Evolutionary conservation across 1,284 basidiomycete genomes (phyloP), one percentile per base, ranked within the genome.

Genomic region (Tilletia indica): DNA sequence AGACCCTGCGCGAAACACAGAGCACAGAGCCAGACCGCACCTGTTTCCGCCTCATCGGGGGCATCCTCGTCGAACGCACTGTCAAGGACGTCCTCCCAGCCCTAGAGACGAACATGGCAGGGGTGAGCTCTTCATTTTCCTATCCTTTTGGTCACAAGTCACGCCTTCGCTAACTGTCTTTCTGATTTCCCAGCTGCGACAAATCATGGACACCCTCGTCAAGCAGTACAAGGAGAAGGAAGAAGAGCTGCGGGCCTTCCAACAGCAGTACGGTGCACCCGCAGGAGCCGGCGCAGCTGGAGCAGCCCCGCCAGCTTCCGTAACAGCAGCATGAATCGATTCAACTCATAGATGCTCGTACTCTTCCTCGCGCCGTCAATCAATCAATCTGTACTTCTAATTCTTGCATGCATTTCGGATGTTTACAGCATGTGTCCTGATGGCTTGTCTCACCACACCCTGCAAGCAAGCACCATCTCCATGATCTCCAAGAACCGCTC

Each of bases 31-130:
- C 96, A 34, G 88, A 90, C 82, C 90, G 97, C 73, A 94, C 93
- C 86, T 99, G 97, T 86, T 99, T 98, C 86, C 90, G 97, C 67
- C 88, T 99, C 77, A 92, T 99, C 74, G 97, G 97, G 12, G 97
- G 96, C 39, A 91, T 97, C 2, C 89, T 99, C 9, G 95, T 98
- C 36, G 94, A 99, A 85, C 89, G 95, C 66, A 98, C 94, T 0
- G 97, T 99, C 63, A 91, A 92, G 83, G 97, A 99, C 79, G 94
- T 99, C 45, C 90, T 94, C 45, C 96, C 96, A 54, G 90, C 92
- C 16, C 75, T 84, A 11, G 77, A 84, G 71, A 77, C 77, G 36
- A 84, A 80, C 58, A 71, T 79, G 31, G 75, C 78, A 48, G 80
- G 81, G 54, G 82, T 83, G 73, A 71, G 82, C 80, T n/a, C 25